Evolutionary conservation across 106 monocot species (phyloP), one percentile per base, ranked within the genome.

Genomic region (Dactylorhiza incarnata): DNA sequence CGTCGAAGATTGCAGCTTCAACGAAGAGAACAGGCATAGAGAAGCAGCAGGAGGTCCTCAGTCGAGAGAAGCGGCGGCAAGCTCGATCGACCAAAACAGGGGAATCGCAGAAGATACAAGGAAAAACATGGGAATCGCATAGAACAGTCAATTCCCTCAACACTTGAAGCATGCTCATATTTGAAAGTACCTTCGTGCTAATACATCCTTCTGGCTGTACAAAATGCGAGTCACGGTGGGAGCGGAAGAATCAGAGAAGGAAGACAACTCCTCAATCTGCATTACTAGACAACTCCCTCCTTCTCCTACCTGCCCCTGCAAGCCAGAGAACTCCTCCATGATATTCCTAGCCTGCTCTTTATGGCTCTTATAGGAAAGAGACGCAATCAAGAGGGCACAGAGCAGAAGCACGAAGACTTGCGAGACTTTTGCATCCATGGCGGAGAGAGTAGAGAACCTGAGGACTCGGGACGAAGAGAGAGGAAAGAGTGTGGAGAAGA

Each of bases 201-300:
- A 26, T 12, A 78, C 78, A 56, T 78, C 78, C 78, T 71, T 78
- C 8, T 78, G 53, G n/a, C 71, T 78, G 55, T 78, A 78, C 69
- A 78, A 37, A 78, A 78, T 49, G 54, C 78, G 29, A 12, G 78
- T 78, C 71, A 78, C 78, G 4, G 78, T 52, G n/a, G 78, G 78
- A 0, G 70, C 78, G 26, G 70, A 53, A 78, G 68, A 52, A 52
- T 78, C 78, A 9, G 78, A 78, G n/a, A 78, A 46, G 9, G 71
- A 20, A 14, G 78, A 47, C 55, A 78, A 13, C 46, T 78, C 78
- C 69, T 78, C 78, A 13, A 78, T 78, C 78, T 78, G 54, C 78
- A 78, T 24, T 55, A 74, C 9, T 15, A 49, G 50, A 14, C 29
- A 74, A 8, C 48, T 77, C 37, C 37, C 37, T 37, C 3, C 3